phyloP scores from a whole-genome alignment of 225 moss, liverwort and hornwort genomes.

The Marchantia paleacea region DNA sequence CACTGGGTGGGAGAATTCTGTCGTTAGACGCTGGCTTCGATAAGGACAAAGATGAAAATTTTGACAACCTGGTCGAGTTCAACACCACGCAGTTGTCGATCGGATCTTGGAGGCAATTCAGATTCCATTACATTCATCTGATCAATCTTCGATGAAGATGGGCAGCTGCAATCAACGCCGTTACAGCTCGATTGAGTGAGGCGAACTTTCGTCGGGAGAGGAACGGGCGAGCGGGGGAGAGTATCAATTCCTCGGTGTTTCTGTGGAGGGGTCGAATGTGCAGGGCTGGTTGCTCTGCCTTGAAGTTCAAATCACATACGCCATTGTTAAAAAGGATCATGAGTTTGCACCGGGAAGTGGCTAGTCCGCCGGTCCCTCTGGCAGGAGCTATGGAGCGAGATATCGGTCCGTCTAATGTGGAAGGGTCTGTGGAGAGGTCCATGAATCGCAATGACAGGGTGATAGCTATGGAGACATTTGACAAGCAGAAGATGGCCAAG shows the following conservation, averaged over 20 bases:
- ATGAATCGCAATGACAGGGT: conserved; percentile 21
- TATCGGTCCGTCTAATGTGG: conserved; percentile 11
- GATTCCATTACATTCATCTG: too few species aligned
- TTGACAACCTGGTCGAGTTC: not conserved
- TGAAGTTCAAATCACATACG: conserved; percentile 17
- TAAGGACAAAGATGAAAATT: not conserved
- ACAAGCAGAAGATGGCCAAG: conserved; percentile 45
- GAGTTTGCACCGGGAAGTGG: conserved; percentile 33
- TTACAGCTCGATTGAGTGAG: not conserved
- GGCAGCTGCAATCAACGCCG: not conserved
- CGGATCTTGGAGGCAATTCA: not conserved
- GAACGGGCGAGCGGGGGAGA: too few species aligned
- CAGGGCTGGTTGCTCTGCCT: conserved; percentile 29
- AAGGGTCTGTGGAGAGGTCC: conserved; percentile 18
- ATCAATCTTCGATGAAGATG: not conserved
- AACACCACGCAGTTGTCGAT: not conserved
- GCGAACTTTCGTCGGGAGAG: not conserved
- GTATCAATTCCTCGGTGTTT: too few species aligned
- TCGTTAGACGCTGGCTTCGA: not conserved
- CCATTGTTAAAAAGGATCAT: conserved; percentile 37
- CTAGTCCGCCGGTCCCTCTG: conserved; percentile 16
- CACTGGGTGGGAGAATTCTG: not conserved
- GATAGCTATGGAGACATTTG: conserved; percentile 26
- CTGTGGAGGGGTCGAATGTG: conserved; percentile 27
- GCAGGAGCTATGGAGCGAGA: conserved; percentile 9